These are phyloP conservation scores for Protomyces inouyei DNA, from an alignment of 1,139 yeast genomes.

Conservation along the genomic window DNA sequence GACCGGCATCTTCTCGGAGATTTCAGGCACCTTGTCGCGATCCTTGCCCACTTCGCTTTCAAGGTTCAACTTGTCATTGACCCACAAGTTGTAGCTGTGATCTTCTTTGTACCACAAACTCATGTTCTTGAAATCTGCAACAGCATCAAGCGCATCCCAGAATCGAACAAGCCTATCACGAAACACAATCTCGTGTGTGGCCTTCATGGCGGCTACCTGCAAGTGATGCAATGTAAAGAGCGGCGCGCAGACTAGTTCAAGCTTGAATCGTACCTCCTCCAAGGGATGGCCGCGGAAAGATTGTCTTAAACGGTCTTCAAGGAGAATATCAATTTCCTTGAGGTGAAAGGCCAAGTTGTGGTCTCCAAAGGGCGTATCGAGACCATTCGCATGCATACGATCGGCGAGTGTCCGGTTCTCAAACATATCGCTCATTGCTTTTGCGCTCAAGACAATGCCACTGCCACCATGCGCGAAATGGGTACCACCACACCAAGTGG, in stretches of 20 bases:
- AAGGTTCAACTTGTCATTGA: not conserved
- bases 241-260: slow-evolving; percentile 39
- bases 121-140: slow-evolving; percentile 1
- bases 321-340: slow-evolving; percentile 30
- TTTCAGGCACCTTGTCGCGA: not conserved
- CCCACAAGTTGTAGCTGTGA: slow-evolving; percentile 12
- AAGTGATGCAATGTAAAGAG: slow-evolving; percentile 34
- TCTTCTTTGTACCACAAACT: slow-evolving; percentile 4
- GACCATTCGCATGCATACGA: slow-evolving; percentile 35
- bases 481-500: not conserved
- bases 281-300: slow-evolving; percentile 16
- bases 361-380: slow-evolving; percentile 41
- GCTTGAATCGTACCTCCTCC: slow-evolving; percentile 9
- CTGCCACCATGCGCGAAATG: slow-evolving; percentile 43
- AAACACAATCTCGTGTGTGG: slow-evolving; percentile 24
- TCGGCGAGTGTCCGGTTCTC: slow-evolving; percentile 33
- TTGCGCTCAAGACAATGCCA: slow-evolving; percentile 40
- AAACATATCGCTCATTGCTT: slow-evolving; percentile 37
- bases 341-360: slow-evolving; percentile 38
- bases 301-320: slow-evolving; percentile 15
- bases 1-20: slow-evolving; percentile 1
- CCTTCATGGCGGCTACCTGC: slow-evolving; percentile 28
- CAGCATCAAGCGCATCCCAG: slow-evolving; percentile 1
- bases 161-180: not conserved
- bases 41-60: not conserved